Percentiles rank a stretch among this genome's conserved stretches.
Evolutionary conservation across 331 rosid species (phyloP).

Genomic region (Pyrus hybrid): DNA sequence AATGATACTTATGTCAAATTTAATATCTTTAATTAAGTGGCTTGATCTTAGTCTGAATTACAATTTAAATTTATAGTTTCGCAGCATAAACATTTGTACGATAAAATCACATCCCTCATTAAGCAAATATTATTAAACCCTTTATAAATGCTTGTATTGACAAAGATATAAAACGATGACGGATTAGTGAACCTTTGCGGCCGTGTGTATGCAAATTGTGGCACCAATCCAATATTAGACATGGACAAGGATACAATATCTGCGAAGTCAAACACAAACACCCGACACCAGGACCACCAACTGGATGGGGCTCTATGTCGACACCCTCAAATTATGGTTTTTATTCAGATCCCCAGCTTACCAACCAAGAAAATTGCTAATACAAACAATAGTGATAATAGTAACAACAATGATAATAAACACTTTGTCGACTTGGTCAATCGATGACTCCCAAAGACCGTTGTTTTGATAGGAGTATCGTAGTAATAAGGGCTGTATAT

Average conservation of each 20-base stretch:
- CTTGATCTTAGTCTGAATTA: no score
- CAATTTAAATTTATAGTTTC: no score
- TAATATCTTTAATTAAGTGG: no score
- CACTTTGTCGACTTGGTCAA: not conserved
- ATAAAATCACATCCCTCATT: no score
- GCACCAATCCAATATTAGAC: not conserved
- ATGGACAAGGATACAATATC: not conserved
- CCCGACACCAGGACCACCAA: not conserved
- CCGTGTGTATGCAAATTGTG: not conserved
- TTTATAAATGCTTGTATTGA: no score
- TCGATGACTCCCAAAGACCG: not conserved
- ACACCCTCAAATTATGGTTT: not conserved
- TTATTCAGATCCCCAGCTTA: constrained; percentile 12
- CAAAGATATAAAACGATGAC: no score
- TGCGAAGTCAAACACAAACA: constrained; percentile 13
- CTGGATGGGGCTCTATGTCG: constrained; percentile 12
- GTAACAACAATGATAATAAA: not conserved
- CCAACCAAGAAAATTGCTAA: constrained; percentile 18
- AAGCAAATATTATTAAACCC: no score
- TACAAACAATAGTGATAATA: constrained; percentile 22
- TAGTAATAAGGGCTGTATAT: not conserved
- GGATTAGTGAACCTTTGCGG: not conserved
- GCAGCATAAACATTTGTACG: no score
- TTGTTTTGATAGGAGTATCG: not conserved
- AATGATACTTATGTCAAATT: no score